A percentile compares a stretch with the other conserved stretches of the same genome.
phyloP scores from a whole-genome alignment of 2,329 filamentous ascomycete species.

The Amauroascus niger region DNA sequence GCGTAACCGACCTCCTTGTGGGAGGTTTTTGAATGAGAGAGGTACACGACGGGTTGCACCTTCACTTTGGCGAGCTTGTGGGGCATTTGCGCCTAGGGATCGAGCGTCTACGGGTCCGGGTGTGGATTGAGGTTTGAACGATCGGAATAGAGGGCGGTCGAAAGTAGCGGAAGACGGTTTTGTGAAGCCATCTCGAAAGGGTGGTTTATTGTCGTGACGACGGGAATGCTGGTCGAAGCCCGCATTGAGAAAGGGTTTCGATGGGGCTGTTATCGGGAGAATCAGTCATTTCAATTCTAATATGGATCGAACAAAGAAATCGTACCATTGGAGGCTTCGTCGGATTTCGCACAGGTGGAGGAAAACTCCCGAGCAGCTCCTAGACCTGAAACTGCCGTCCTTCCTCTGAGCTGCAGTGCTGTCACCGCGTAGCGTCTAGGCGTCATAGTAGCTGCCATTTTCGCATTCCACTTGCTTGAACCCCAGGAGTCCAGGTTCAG shows the following conservation, averaged over 20 bases:
- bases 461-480: neutral
- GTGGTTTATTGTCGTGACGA: conserved; percentile 5
- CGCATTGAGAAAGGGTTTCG: neutral
- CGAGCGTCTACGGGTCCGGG: conserved; percentile 2
- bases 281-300: too few species aligned
- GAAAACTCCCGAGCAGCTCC: conserved; percentile 1
- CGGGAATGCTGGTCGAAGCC: conserved; percentile 5
- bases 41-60: neutral
- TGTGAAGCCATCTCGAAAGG: neutral
- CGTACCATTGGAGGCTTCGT: conserved; percentile 4
- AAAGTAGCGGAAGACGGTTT: neutral
- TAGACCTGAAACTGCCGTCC: neutral
- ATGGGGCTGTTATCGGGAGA: neutral
- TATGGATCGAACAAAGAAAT: neutral
- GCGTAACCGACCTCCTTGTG: neutral
- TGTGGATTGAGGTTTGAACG: neutral
- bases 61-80: neutral
- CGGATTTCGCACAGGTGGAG: neutral
- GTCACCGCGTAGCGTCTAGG: neutral
- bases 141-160: neutral
- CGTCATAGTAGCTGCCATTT: conserved; percentile 3
- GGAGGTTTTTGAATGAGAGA: conserved; percentile 8
- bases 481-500: neutral
- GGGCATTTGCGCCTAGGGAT: neutral
- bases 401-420: neutral